Evolutionary conservation across 805 yeast species (phyloP).

Genomic region (Candida piceae): DNA sequence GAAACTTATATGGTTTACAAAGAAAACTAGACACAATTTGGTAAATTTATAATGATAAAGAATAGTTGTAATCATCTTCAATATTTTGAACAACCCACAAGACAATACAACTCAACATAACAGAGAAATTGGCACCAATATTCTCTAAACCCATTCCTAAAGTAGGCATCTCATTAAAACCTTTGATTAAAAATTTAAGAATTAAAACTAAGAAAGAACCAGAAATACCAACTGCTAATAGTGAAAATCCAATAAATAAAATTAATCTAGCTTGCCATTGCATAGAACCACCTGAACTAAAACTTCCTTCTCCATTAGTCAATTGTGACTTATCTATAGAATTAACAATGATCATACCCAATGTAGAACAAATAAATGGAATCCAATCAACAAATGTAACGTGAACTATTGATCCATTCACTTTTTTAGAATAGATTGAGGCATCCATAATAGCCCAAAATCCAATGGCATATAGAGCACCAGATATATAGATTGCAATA

Average conservation of each 20-base stretch:
- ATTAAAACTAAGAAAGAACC: slow-evolving; percentile 88
- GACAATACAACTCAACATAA: slow-evolving; percentile 83
- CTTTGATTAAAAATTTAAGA: slow-evolving; percentile 75
- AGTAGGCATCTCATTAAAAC: slow-evolving; percentile 73
- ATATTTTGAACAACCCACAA: slow-evolving; percentile 94
- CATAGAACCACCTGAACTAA: slow-evolving; percentile 36
- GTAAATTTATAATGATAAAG: slow-evolving; percentile 50
- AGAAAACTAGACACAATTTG: no score
- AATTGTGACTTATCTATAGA: slow-evolving; percentile 59
- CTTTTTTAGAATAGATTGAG: slow-evolving; percentile 76
- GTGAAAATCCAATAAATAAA: slow-evolving; percentile 85
- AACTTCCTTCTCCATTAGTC: slow-evolving; percentile 27
- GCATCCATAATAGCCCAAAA: slow-evolving; percentile 89
- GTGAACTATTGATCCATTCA: slow-evolving; percentile 82
- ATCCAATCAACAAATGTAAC: slow-evolving; percentile 94
- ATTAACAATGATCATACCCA: slow-evolving; percentile 83
- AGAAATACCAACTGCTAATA: slow-evolving; percentile 90
- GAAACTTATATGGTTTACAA: no score
- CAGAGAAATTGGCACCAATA: slow-evolving; percentile 69
- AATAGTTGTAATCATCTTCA: slow-evolving; percentile 93
- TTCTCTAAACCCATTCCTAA: slow-evolving; percentile 92
- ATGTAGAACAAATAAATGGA: slow-evolving; percentile 80
- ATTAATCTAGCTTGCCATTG: slow-evolving; percentile 95
- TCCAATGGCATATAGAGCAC: slow-evolving; percentile 76
- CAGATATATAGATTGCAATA: slow-evolving; percentile 71